These are phyloP conservation scores for Samsoniella hepiali DNA, from an alignment of 2,329 filamentous ascomycete genomes.

Conservation along the genomic window DNA sequence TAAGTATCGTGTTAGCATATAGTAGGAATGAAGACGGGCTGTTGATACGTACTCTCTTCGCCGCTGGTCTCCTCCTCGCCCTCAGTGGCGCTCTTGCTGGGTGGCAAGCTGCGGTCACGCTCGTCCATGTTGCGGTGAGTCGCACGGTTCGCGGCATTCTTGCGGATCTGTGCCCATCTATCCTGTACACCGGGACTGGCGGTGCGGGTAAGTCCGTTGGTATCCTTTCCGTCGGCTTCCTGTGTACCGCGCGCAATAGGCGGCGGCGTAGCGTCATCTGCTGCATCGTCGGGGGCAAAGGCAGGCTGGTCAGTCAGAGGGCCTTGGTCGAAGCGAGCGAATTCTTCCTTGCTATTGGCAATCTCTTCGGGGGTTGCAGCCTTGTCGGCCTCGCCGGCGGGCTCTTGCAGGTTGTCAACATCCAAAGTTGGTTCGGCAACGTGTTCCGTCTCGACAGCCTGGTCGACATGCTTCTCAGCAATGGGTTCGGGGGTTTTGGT, in stretches of 20 bases:
- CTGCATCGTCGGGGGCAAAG: slow-evolving; percentile 64
- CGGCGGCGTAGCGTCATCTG: slow-evolving; percentile 49
- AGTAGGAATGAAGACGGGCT: background rate
- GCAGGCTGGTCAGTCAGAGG: slow-evolving; percentile 84
- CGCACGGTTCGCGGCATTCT: slow-evolving; percentile 85
- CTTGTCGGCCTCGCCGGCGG: slow-evolving; percentile 44
- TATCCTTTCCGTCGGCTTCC: background rate
- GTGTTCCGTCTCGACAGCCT: background rate
- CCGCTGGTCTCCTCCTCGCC: slow-evolving; percentile 33
- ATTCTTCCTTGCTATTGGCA: slow-evolving; percentile 57
- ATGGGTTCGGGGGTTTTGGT: slow-evolving; percentile 24
- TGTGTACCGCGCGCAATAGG: slow-evolving; percentile 47
- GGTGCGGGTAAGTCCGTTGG: slow-evolving; percentile 29
- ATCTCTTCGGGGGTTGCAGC: slow-evolving; percentile 59
- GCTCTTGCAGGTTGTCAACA: background rate
- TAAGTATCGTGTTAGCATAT: slow-evolving; percentile 38
- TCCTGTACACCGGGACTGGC: slow-evolving; percentile 52
- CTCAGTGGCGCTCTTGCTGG: slow-evolving; percentile 50
- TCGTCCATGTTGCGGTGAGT: slow-evolving; percentile 64
- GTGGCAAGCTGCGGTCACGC: slow-evolving; percentile 52
- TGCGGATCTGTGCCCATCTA: slow-evolving; percentile 93
- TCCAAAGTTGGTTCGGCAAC: slow-evolving; percentile 13
- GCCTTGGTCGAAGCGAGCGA: slow-evolving; percentile 78
- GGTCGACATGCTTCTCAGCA: slow-evolving; percentile 4
- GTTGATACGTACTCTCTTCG: slow-evolving; percentile 33